Conservation (phyloP, 78 protist genomes). For the Pelomyxa schiedti region DNA sequence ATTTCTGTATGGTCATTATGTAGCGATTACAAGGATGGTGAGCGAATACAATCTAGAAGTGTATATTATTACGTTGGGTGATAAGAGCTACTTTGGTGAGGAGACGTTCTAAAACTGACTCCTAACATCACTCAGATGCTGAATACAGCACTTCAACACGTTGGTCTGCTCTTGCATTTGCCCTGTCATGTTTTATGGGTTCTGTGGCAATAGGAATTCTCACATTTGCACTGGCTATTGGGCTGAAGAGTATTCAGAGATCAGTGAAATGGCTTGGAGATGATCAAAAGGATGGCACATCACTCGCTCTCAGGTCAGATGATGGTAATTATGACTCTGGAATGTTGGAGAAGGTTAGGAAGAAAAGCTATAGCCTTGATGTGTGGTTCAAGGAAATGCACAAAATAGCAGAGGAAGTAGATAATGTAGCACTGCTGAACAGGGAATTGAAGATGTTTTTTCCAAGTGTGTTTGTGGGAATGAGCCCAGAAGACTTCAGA, state of each 20-base stretch:
- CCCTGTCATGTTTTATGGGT: too few relatives aligned
- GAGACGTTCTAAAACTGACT: neutral
- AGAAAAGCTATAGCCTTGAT: neutral
- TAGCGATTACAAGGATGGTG: neutral
- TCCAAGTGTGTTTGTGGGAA: neutral
- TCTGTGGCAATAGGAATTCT: too few relatives aligned
- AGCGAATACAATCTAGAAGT: neutral
- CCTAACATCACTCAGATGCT: too few relatives aligned
- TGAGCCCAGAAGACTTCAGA: neutral
- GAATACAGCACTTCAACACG: too few relatives aligned
- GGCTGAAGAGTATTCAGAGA: neutral
- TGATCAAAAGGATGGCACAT: neutral
- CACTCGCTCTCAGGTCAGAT: neutral
- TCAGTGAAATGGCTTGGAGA: neutral
- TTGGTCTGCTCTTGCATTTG: too few relatives aligned
- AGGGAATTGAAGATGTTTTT: neutral
- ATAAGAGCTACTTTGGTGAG: neutral
- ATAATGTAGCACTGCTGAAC: neutral
- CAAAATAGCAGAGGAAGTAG: neutral
- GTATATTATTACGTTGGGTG: neutral
- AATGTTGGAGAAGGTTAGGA: neutral
- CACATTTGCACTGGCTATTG: too few relatives aligned
- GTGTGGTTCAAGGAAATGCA: neutral
- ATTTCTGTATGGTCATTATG: neutral
- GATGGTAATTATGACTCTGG: neutral